phyloP scores from a whole-genome alignment of 2,329 filamentous ascomycete species.

The Dothistroma pini region DNA sequence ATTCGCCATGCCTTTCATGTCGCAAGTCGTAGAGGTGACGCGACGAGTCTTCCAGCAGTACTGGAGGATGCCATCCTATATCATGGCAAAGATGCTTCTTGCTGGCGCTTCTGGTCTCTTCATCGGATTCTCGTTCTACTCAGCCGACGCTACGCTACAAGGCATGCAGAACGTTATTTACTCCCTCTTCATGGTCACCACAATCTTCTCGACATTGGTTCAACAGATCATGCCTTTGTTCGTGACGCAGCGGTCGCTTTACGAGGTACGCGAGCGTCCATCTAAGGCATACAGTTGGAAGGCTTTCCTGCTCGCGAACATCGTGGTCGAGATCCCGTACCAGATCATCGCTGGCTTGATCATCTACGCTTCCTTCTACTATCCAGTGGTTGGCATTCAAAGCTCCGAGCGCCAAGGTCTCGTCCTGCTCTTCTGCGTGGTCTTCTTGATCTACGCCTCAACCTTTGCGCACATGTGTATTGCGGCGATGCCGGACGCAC shows the following conservation, averaged over 20 bases:
- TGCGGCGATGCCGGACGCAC: constrained; percentile 63
- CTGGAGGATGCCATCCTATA: constrained; percentile 45
- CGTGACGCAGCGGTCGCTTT: constrained; percentile 55
- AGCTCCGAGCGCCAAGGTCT: constrained; percentile 57
- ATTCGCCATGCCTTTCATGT: constrained; percentile 42
- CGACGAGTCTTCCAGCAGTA: constrained; percentile 44
- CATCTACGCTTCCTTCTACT: constrained; percentile 66
- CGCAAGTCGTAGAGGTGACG: constrained; percentile 38
- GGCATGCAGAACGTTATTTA: constrained; percentile 47
- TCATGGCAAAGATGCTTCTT: constrained; percentile 57
- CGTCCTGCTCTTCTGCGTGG: constrained; percentile 61
- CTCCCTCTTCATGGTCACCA: constrained; percentile 50
- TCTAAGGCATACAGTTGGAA: constrained; percentile 73
- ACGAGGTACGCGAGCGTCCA: constrained; percentile 58
- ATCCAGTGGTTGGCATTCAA: constrained; percentile 44
- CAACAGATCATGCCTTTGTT: constrained; percentile 60
- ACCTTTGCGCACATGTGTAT: constrained; percentile 73
- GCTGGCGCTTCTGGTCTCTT: constrained; percentile 50
- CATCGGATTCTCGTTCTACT: constrained; percentile 47
- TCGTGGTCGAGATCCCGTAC: constrained; percentile 68
- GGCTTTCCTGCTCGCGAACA: constrained; percentile 67
- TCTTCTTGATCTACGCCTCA: constrained; percentile 67
- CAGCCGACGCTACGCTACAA: constrained; percentile 36
- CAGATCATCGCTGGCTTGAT: constrained; percentile 60
- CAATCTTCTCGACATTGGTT: constrained; percentile 43